These are phyloP conservation scores for Fistulifera pelliculosa DNA, from an alignment of 108 stramenopile genomes.

Conservation along the genomic window DNA sequence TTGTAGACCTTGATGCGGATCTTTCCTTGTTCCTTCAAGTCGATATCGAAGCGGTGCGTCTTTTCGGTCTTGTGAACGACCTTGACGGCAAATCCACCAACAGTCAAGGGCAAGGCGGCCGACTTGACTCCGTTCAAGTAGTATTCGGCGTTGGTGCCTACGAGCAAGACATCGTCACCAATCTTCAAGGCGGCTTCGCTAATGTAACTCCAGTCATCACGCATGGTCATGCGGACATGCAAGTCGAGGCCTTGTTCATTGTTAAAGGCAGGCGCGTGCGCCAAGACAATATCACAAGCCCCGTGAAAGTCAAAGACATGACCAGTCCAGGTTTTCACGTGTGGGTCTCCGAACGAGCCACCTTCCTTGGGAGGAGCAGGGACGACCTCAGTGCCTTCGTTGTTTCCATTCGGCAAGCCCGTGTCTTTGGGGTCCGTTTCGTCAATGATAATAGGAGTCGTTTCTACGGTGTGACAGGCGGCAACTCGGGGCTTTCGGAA, in stretches of 20 bases:
- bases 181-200: conserved; percentile 13
- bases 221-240: conserved; percentile 14
- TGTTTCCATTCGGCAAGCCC: too few species aligned
- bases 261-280: conserved; percentile 7
- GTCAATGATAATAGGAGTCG: too few species aligned
- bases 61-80: background rate
- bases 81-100: conserved; percentile 7
- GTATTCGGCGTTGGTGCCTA: background rate
- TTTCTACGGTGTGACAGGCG: too few species aligned
- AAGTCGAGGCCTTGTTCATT: conserved; percentile 15
- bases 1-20: conserved; percentile 16
- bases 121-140: conserved; percentile 5
- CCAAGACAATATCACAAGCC: conserved; percentile 20
- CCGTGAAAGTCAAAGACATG: conserved; percentile 14
- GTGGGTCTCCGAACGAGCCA: conserved; percentile 14
- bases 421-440: too few species aligned
- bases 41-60: conserved; percentile 9
- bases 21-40: conserved; percentile 3
- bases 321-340: conserved; percentile 14
- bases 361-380: background rate
- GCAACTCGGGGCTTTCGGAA: too few species aligned
- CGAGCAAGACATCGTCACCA: conserved; percentile 10
- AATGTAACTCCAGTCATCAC: conserved; percentile 10
- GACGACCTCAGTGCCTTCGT: too few species aligned
- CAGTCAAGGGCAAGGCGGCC: background rate